Evolutionary conservation across 768 basidiomycete genomes (phyloP).

Genomic region (Strobilomyces echinocephalus): DNA sequence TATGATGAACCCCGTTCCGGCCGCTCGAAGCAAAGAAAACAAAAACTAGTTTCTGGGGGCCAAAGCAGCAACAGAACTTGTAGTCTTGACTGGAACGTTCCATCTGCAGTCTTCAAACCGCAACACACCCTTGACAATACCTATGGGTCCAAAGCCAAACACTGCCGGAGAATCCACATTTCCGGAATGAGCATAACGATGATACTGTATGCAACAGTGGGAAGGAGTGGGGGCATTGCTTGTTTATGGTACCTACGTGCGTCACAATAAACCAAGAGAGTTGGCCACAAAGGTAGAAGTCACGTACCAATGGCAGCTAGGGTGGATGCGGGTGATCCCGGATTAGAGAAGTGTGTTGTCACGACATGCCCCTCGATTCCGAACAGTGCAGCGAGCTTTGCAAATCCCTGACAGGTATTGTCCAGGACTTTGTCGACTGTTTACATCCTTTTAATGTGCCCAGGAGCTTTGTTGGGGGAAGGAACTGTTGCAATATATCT

Average conservation of each 20-base stretch:
- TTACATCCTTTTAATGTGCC: not conserved
- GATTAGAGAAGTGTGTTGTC: not conserved
- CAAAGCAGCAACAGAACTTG: not conserved
- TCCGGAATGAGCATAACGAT: conserved; percentile 7
- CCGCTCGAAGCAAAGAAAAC: not conserved
- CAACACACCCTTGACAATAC: conserved; percentile 7
- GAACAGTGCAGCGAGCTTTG: not conserved
- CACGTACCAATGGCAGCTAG: conserved; percentile 7
- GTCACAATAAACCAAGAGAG: not conserved
- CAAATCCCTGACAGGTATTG: not conserved
- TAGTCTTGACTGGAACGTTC: not conserved
- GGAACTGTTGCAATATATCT: not conserved
- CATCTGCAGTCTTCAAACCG: not conserved
- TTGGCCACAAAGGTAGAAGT: not conserved
- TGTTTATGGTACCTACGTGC: conserved; percentile 9
- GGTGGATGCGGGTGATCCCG: conserved; percentile 1
- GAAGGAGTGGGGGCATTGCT: conserved; percentile 6
- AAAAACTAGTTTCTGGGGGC: not conserved
- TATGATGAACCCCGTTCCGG: not conserved
- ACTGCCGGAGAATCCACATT: conserved; percentile 9
- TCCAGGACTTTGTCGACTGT: conserved; percentile 8
- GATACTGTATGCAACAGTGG: conserved; percentile 1
- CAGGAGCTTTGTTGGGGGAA: not conserved
- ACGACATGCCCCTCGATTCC: conserved; percentile 2
- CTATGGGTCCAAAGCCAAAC: conserved; percentile 15